A percentile compares a stretch with the other conserved stretches of the same genome.
These are phyloP conservation scores for Colletotrichum plurivorum DNA, from an alignment of 2,329 filamentous ascomycete species.

Conservation along the genomic window DNA sequence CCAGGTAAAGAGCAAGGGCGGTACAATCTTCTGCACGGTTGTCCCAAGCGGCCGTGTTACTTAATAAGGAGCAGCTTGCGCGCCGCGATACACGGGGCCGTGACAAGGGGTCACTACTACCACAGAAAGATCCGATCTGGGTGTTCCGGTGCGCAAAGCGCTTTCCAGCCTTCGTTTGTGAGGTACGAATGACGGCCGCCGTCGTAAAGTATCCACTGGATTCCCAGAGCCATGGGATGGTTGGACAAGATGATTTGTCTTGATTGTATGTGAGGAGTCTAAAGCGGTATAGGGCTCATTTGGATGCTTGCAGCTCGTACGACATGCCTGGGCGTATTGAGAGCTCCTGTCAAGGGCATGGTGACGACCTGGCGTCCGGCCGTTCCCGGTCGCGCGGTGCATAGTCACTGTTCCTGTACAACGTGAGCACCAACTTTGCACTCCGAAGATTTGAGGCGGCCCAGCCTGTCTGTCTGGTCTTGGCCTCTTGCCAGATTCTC, in stretches of 20 bases:
- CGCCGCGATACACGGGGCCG: constrained; percentile 38
- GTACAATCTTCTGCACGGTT: constrained; percentile 31
- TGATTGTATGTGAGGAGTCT: constrained; percentile 28
- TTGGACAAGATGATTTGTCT: constrained; percentile 32
- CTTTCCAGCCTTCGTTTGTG: constrained; percentile 13
- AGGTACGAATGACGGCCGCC: constrained; percentile 16
- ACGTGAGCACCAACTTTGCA: constrained; percentile 7
- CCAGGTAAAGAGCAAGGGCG: constrained; percentile 14
- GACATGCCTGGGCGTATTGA: constrained; percentile 20
- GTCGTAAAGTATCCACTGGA: constrained; percentile 41
- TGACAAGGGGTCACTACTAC: constrained; percentile 31
- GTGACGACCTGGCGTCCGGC: constrained; percentile 22
- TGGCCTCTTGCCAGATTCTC: constrained; percentile 9
- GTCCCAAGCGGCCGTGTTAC: constrained; percentile 37
- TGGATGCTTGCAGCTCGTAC: constrained; percentile 38
- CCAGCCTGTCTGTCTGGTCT: not conserved
- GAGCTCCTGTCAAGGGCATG: constrained; percentile 16
- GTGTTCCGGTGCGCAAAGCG: constrained; percentile 7
- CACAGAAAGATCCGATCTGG: constrained; percentile 35
- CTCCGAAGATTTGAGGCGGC: not conserved
- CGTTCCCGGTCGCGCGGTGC: constrained; percentile 21
- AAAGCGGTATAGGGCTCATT: constrained; percentile 29
- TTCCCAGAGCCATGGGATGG: constrained; percentile 33
- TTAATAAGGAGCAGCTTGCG: constrained; percentile 40
- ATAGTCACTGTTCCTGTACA: constrained; percentile 18